Base-by-base conservation (phyloP, 495 filamentous ascomycete species). In the Aspergillus coremiiformis region DNA sequence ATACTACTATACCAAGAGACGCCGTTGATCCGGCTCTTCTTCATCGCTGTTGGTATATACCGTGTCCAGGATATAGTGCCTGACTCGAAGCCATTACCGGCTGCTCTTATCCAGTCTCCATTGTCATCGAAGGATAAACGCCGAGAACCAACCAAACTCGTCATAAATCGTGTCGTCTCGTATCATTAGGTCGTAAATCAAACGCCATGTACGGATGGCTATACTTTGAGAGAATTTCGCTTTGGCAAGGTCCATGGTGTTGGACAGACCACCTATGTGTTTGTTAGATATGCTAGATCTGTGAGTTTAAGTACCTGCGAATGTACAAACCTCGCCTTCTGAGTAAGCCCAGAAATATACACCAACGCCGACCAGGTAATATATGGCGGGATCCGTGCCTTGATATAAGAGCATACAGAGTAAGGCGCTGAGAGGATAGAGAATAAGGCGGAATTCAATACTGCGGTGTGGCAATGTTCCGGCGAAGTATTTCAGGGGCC, bases 311-410 rank as follows among this genome's bases (percentile, higher is more conserved):
- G n/a, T n/a, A n/a, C 19, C 9, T 46, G 51, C 21, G 14, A 7
- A 9, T 39, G 0, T 47, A 69, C 84, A 58, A 66, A 96, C 90
- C 85, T 99, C 94, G 66, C 94, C 94, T 72, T 97, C 93, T 56
- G 83, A 90, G 60, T 92, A 97, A 0, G 87, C 94, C 90, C 93
- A 96, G 61, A 96, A 96, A 64, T 96, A 99, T 4, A 90, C 86
- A 3, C 64, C 81, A 64, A 94, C 81, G 0, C 89, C 94, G 47
- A 97, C 82, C 10, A 92, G 62, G 69, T 97, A 95, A 66, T 97
- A 99, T 33, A 97, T 71, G 4, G 89, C 94, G 23, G 91, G 77
- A 61, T 99, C 94, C 9, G 89, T 92, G 9, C 82, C 87, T 66
- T 99, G 94, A 66, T 99, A 99, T 44, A 95, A 69, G 33, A 99